Base-by-base conservation (phyloP, 139 green algal species). In the Bryopsis sp. region DNA sequence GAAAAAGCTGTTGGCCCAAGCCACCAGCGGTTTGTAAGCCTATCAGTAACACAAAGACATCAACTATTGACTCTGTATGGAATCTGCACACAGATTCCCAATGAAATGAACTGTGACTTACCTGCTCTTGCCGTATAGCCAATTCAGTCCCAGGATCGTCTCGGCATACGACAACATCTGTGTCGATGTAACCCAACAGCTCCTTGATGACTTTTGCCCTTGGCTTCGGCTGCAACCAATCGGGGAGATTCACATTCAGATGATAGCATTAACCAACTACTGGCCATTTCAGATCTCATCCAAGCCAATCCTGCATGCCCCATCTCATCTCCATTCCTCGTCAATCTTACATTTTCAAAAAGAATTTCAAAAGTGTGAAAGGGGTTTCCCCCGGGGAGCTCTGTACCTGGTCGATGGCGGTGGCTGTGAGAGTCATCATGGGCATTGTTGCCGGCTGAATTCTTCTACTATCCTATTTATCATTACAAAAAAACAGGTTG, bases 401-500 rank as follows among this genome's bases (percentile, higher is more conserved):
- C 19, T 39, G 32, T 50, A 82, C 80, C 77, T 91, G 79, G 67
- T 98, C 92, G 28, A 97, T 84, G 0, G 92, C 86, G 3, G 89
- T 97, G n/a, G 88, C 81, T 39, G 82, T 85, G 26, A 98, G 76
- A 39, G 82, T 84, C 86, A 93, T 98, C 2, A 98, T 73, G 1
- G 93, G 92, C 92, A 98, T 98, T n/a, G 88, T 90, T 73, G 88
- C 85, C 33, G 87, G 79, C 58, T 84, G 70, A 34, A 95, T 78
- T n/a, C 59, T 60, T 1, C 47, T 50, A 0, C 37, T 36, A 36
- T 78, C 58, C 75, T 83, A 72, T 47, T 66, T 26, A 37, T 47
- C 32, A 3, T 59, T 15, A 60, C n/a, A 65, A 8, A 72, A n/a
- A n/a, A n/a, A n/a, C n/a, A n/a, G n/a, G n/a, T n/a, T n/a, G n/a